Evolutionary conservation across 2,329 filamentous ascomycete genomes (phyloP).

Genomic region (Microcera coccophila): DNA sequence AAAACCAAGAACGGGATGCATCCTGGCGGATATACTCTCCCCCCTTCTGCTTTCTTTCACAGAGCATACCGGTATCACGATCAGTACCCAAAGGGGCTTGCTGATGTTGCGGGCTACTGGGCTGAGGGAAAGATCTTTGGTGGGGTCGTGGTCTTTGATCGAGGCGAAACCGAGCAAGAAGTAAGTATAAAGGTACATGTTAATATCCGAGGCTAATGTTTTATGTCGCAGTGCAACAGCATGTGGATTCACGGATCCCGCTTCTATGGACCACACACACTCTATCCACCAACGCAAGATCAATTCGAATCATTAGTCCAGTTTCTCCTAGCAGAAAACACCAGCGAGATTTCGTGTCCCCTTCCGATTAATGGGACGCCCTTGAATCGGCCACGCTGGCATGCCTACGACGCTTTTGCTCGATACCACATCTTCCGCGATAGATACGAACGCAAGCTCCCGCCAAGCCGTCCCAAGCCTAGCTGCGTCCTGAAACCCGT

Average conservation of each 20-base stretch:
- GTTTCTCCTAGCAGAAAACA: neutral
- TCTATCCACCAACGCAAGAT: slow-evolving; percentile 1
- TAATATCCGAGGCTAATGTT: neutral
- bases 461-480: slow-evolving; percentile 53
- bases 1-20: neutral
- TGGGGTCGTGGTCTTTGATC: slow-evolving; percentile 29
- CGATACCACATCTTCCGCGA: slow-evolving; percentile 59
- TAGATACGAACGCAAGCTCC: slow-evolving; percentile 63
- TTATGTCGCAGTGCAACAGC: neutral
- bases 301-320: neutral
- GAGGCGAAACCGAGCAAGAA: slow-evolving; percentile 18
- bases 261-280: neutral
- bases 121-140: slow-evolving; percentile 28
- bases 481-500: slow-evolving; percentile 4
- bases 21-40: neutral
- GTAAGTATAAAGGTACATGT: slow-evolving; percentile 5
- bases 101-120: slow-evolving; percentile 27
- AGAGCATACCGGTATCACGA: slow-evolving; percentile 10
- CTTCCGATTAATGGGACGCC: slow-evolving; percentile 2
- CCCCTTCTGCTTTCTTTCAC: slow-evolving; percentile 2
- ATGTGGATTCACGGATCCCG: slow-evolving; percentile 2
- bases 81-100: slow-evolving; percentile 25
- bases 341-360: neutral
- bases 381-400: slow-evolving; percentile 1
- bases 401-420: neutral